Evolutionary conservation across 2,329 filamentous ascomycete genomes (phyloP), one percentile per base, ranked within the genome.

Genomic region (Fusarium palustre): DNA sequence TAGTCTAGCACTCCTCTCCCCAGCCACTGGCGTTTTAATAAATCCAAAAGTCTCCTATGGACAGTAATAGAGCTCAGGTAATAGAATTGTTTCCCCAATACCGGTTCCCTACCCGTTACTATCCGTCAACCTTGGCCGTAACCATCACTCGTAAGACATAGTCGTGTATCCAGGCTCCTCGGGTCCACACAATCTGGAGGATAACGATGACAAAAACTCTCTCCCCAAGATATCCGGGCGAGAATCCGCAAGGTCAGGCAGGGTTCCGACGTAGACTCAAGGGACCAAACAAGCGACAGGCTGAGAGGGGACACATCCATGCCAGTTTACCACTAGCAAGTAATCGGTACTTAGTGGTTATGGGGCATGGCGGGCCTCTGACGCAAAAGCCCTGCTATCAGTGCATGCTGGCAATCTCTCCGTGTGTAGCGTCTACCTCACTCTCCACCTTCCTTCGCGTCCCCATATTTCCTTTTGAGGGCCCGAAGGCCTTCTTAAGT

Each of bases 401-500:
- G 52, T 33, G 46, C 50, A 50, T 43, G 50, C 31, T 52, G 48
- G 39, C 55, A 54, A 55, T 53, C 66, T 53, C 59, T 45, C 55
- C n/a, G 39, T 54, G 34, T 50, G 67, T 69, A 67, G 39, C 22
- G 33, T 64, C 45, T 70, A 69, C 66, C 33, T 70, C 24, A 16
- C 34, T 50, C 56, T 47, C 59, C 63, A 47, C 56, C 59, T 47
- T 59, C 31, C 30, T 47, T 52, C 42, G 25, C 41, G 58, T 59
- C 66, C 36, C 66, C 56, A 56, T 59, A 61, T 70, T 67, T 70
- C 54, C 65, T 39, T n/a, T 28, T 28, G 33, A 50, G 33, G 47
- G 52, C 54, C 41, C 24, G 38, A 67, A 50, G 54, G 61, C 66
- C 58, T 59, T 69, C 69, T 69, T 69, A 56, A 66, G 61, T 66